Conservation (phyloP, 2,329 filamentous ascomycete genomes). For the Mycogone perniciosa region DNA sequence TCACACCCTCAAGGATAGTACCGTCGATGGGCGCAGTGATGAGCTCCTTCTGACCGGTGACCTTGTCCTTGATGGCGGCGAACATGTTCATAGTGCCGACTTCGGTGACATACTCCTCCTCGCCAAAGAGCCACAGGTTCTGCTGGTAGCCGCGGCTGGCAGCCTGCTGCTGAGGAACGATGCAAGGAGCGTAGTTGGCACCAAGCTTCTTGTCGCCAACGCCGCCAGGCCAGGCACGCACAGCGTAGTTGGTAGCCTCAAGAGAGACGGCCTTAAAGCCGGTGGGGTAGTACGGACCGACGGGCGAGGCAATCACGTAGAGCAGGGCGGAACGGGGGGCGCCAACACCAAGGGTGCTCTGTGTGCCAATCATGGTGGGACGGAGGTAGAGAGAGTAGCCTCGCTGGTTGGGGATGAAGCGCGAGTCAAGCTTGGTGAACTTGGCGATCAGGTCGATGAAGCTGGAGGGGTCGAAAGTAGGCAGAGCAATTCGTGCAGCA, state of each 20-base stretch:
- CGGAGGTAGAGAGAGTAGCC: slow-evolving; percentile 95
- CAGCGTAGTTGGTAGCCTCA: slow-evolving; percentile 93
- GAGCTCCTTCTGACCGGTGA: slow-evolving; percentile 85
- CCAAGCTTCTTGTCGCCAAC: slow-evolving; percentile 98
- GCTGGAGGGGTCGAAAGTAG: slow-evolving; percentile 68
- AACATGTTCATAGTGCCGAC: slow-evolving; percentile 99
- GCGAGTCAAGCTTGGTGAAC: slow-evolving; percentile 73
- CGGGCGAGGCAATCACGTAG: slow-evolving; percentile 91
- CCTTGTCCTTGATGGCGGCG: slow-evolving; percentile 73
- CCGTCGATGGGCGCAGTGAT: slow-evolving; percentile 94
- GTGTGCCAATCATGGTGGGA: slow-evolving; percentile 95
- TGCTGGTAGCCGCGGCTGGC: slow-evolving; percentile 91
- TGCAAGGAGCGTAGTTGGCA: slow-evolving; percentile 98
- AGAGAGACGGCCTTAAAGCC: slow-evolving; percentile 96
- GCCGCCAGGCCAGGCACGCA: slow-evolving; percentile 95
- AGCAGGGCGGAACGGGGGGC: slow-evolving; percentile 88
- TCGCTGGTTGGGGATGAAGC: slow-evolving; percentile 79
- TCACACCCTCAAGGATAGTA: slow-evolving; percentile 93
- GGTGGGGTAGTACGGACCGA: slow-evolving; percentile 96
- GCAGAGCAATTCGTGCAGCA: slow-evolving; percentile 82
- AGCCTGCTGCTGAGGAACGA: slow-evolving; percentile 90
- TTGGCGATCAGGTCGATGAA: slow-evolving; percentile 76
- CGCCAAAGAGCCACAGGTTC: slow-evolving; percentile 95
- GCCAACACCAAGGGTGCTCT: slow-evolving; percentile 85
- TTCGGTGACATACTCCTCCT: slow-evolving; percentile 93